Evolutionary conservation across 2,329 filamentous ascomycete genomes (phyloP).

Genomic region (Calonectria leucothoes): DNA sequence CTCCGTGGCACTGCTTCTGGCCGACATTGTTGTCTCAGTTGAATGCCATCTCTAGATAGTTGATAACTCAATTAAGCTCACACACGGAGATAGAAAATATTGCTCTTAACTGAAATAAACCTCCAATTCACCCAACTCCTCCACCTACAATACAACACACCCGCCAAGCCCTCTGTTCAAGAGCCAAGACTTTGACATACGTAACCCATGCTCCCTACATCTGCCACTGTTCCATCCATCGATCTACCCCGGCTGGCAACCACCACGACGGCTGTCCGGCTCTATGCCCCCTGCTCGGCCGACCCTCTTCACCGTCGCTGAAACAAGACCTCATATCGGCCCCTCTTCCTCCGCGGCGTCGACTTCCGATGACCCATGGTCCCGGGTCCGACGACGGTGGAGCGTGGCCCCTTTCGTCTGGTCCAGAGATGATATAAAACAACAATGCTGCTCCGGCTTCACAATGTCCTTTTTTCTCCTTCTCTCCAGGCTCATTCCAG

Average conservation of each 20-base stretch:
- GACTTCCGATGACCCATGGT: conserved; percentile 24
- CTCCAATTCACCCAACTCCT: not conserved
- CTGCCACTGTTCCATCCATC: not conserved
- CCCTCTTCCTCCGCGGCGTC: conserved; percentile 32
- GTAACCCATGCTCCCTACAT: conserved; percentile 10
- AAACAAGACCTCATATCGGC: conserved; percentile 31
- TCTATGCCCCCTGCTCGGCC: not conserved
- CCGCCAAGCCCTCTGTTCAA: not conserved
- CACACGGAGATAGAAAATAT: not conserved
- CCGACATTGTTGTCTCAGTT: not conserved
- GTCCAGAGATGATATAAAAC: conserved; percentile 29
- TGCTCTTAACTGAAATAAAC: not conserved
- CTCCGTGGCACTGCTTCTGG: not conserved
- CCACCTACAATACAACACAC: not conserved
- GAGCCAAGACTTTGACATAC: conserved; percentile 2
- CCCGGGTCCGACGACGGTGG: conserved; percentile 26
- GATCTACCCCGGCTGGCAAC: not conserved
- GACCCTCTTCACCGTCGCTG: conserved; percentile 25
- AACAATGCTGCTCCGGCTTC: not conserved
- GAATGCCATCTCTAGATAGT: not conserved
- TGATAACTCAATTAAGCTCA: not conserved
- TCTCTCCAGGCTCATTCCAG: conserved; percentile 41
- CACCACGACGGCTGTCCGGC: conserved; percentile 4
- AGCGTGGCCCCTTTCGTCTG: conserved; percentile 17
- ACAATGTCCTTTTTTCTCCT: not conserved